Conservation (phyloP, 2,329 filamentous ascomycete species). For the Karstenula rhodostoma region DNA sequence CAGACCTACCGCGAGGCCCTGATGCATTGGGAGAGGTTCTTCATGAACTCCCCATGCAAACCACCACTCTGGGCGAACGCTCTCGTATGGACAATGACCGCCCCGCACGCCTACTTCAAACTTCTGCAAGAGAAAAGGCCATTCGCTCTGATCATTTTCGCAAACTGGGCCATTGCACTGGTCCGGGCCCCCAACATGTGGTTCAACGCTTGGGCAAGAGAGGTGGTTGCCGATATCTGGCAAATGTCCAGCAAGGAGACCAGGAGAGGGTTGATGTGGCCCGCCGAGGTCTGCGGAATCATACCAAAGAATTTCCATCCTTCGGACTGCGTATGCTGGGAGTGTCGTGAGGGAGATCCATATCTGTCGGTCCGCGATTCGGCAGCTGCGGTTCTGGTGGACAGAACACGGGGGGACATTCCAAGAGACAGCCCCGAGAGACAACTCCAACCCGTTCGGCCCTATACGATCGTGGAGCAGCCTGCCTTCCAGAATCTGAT, state of each 20-base stretch:
- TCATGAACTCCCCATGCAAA: conserved; percentile 22
- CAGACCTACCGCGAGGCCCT: conserved; percentile 25
- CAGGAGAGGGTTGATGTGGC: conserved; percentile 20
- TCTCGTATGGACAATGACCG: conserved; percentile 27
- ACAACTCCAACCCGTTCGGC: conserved; percentile 7
- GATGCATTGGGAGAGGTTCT: conserved; percentile 23
- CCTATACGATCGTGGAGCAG: conserved; percentile 12
- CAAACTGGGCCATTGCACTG: conserved; percentile 31
- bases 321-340: conserved; percentile 18
- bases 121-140: conserved; percentile 23
- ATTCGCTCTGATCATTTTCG: conserved; percentile 29
- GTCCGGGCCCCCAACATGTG: conserved; percentile 29
- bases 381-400: conserved; percentile 19
- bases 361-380: conserved; percentile 15
- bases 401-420: conserved; percentile 10
- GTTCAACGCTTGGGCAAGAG: conserved; percentile 30
- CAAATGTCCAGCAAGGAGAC: conserved; percentile 22
- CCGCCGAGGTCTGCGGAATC: conserved; percentile 22
- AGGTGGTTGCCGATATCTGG: conserved; percentile 24
- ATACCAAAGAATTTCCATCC: conserved; percentile 20
- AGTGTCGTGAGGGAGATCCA: conserved; percentile 19
- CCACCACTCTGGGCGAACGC: conserved; percentile 28
- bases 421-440: conserved; percentile 7
- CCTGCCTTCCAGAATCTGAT: conserved; percentile 1
- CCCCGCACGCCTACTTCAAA: conserved; percentile 24